Conservation (phyloP, 257 asterid genomes). For the Solanum pennellii region DNA sequence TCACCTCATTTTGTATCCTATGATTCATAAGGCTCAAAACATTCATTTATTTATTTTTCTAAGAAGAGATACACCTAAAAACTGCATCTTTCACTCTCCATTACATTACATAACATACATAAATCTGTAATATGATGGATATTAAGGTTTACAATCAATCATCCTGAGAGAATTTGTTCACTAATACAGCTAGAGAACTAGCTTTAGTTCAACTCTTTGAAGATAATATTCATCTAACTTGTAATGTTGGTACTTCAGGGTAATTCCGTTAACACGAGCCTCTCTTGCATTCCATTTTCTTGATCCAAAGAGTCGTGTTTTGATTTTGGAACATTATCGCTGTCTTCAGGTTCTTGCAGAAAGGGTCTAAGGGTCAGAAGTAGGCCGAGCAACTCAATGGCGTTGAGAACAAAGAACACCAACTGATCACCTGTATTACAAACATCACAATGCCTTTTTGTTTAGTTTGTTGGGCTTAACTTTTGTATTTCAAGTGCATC, state of each 20-base stretch:
- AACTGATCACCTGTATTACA: conserved; percentile 49
- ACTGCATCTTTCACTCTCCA: neutral
- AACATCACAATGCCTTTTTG: neutral
- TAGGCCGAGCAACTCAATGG: conserved; percentile 42
- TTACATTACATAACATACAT: neutral
- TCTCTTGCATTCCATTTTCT: neutral
- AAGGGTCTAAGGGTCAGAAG: conserved; percentile 52
- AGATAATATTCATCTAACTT: neutral
- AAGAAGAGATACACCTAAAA: neutral
- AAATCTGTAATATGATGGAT: neutral
- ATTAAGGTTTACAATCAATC: neutral
- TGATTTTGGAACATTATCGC: neutral
- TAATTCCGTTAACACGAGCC: neutral
- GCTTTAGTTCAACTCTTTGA: neutral
- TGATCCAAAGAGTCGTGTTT: neutral
- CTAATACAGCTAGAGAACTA: neutral
- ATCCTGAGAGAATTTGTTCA: neutral
- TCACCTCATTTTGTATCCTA: neutral
- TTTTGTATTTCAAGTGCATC: neutral
- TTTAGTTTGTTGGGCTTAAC: neutral
- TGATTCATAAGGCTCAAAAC: neutral
- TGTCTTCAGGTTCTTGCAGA: conserved; percentile 13
- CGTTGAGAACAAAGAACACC: conserved; percentile 55
- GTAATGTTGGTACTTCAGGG: neutral
- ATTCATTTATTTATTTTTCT: neutral